phyloP scores from a whole-genome alignment of 805 yeast species.

The Candida piceae region DNA sequence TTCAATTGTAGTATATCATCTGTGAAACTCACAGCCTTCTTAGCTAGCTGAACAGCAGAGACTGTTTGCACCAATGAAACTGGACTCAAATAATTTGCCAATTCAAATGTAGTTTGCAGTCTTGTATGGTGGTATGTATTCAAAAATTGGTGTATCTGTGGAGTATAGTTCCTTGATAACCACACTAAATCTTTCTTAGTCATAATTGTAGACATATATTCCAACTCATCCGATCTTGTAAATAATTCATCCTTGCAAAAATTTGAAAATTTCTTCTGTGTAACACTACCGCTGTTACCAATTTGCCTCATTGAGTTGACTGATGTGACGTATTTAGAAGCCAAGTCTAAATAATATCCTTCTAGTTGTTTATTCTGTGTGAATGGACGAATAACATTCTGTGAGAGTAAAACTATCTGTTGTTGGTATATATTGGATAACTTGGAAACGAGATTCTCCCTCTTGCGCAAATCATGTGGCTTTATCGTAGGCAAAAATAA shows the following conservation, averaged over 20 bases:
- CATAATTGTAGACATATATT: constrained; percentile 10
- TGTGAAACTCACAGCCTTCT: constrained; percentile 19
- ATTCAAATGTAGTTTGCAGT: constrained; percentile 21
- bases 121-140: constrained; percentile 21
- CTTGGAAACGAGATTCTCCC: not conserved
- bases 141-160: constrained; percentile 19
- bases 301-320: constrained; percentile 2
- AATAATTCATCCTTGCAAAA: constrained; percentile 16
- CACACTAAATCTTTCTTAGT: constrained; percentile 13
- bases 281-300: not conserved
- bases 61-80: constrained; percentile 12
- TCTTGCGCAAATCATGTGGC: constrained; percentile 2
- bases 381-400: constrained; percentile 4
- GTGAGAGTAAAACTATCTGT: constrained; percentile 5
- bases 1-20: constrained; percentile 20
- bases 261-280: constrained; percentile 11
- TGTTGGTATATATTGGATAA: constrained; percentile 4
- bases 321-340: constrained; percentile 7
- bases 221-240: constrained; percentile 15
- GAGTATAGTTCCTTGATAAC: constrained; percentile 17
- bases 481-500: constrained; percentile 1
- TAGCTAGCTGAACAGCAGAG: constrained; percentile 9
- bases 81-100: constrained; percentile 19
- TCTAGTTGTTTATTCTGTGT: constrained; percentile 3
- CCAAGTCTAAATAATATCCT: constrained; percentile 11